These are phyloP conservation scores for Conringia planisiliqua DNA, from an alignment of 345 rosid species.

Conservation along the genomic window DNA sequence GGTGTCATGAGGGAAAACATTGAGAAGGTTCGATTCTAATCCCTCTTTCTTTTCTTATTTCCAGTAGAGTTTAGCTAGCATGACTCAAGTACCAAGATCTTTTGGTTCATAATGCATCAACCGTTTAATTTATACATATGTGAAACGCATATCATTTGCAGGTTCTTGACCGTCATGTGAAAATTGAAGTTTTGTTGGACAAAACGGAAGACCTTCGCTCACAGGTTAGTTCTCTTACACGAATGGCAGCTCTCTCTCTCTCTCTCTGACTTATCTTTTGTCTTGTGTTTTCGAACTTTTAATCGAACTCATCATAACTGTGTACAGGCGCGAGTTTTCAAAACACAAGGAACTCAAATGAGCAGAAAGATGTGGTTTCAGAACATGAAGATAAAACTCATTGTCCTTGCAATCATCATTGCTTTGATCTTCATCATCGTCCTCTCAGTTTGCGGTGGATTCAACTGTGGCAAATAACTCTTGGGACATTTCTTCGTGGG, in stretches of 20 bases:
- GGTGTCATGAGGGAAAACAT: slow-evolving; percentile 99
- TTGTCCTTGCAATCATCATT: slow-evolving; percentile 65
- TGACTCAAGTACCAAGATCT: not conserved
- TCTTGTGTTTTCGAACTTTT: not conserved
- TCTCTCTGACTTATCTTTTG: not conserved
- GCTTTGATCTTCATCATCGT: slow-evolving; percentile 71
- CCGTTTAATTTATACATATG: not conserved
- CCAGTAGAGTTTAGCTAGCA: not conserved
- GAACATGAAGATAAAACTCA: slow-evolving; percentile 95
- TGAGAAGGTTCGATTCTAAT: slow-evolving; percentile 63
- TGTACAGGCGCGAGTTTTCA: slow-evolving; percentile 84
- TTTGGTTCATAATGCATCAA: not conserved
- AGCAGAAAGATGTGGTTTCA: slow-evolving; percentile 91
- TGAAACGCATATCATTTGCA: slow-evolving; percentile 24
- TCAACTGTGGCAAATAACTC: slow-evolving; percentile 50
- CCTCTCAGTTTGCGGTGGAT: slow-evolving; percentile 80
- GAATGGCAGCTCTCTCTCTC: slow-evolving; percentile 11
- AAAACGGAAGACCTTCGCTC: slow-evolving; percentile 96
- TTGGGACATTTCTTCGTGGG: not conserved
- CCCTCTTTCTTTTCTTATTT: not conserved
- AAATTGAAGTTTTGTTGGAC: slow-evolving; percentile 87
- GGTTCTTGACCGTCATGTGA: slow-evolving; percentile 97
- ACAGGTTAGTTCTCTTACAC: slow-evolving; percentile 50
- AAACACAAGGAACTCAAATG: slow-evolving; percentile 82
- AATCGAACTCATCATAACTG: not conserved